Evolutionary conservation across 768 basidiomycete species (phyloP), one percentile per base, ranked within the genome.

Genomic region (Mycena pura): DNA sequence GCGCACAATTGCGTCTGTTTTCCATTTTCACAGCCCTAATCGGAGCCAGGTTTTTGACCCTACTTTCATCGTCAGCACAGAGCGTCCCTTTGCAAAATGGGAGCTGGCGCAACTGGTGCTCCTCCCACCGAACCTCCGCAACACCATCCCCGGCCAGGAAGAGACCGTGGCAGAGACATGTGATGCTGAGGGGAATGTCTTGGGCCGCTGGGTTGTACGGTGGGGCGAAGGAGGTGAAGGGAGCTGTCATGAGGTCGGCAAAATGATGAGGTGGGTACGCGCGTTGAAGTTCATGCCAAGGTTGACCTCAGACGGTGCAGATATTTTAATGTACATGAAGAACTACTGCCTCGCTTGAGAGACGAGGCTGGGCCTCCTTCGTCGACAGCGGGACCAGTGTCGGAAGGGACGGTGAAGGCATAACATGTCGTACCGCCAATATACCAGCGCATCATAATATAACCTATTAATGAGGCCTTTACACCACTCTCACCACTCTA

Each of bases 101-200:
- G 89, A 92, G 70, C 83, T 94, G 24, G 86, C 88, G 22, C 72
- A 78, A 40, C 76, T 68, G 22, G 77, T 92, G 28, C 72, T 80
- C 47, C 74, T 89, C 0, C 79, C 84, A 7, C 70, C 77, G 17
- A 78, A 80, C 62, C 68, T 73, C 21, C 71, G 73, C 2, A 72
- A 74, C 43, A 74, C 73, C 25, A 58, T 60, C 17, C 76, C 81
- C 1, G 87, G 86, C 3, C 68, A 76, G 57, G 87, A 92, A 66
- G 92, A 94, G 74, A 92, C 92, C 1, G 82, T 93, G 1, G 93
- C 93, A 14, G 92, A 93, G 73, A 93, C 90, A 3, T 65, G 80
- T 40, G 83, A 89, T 64, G 72, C 77, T 36, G 76, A 80, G 13
- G 90, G 89, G 0, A 78, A 80, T 15, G 74, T 92, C 14, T 49